phyloP scores from a whole-genome alignment of 129 eudicot genomes.

The Pulicaria dysenterica region DNA sequence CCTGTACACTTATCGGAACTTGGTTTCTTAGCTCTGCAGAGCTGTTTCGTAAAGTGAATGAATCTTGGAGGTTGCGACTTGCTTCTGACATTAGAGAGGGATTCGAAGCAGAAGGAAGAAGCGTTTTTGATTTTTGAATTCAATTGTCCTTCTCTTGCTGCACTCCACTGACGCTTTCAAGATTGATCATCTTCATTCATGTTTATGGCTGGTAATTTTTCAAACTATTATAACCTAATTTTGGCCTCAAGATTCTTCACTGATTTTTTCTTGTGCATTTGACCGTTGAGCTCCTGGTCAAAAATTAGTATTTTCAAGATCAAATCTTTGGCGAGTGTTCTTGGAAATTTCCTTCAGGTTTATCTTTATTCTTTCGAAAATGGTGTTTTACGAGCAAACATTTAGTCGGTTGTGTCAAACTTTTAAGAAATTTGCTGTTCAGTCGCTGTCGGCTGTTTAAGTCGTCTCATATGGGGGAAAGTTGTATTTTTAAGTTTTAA shows the following conservation, averaged over 20 bases:
- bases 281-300: conserved; percentile 13
- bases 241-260: conserved; percentile 13
- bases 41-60: conserved; percentile 33
- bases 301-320: conserved; percentile 18
- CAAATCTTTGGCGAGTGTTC: conserved; percentile 23
- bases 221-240: neutral
- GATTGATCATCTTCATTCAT: conserved; percentile 21
- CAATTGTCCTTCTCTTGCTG: conserved; percentile 28
- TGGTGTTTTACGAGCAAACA: conserved; percentile 13
- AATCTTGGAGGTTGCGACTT: conserved; percentile 42
- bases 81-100: conserved; percentile 53
- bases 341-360: conserved; percentile 4
- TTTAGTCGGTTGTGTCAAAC: conserved; percentile 10
- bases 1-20: neutral
- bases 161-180: conserved; percentile 38
- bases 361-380: neutral
- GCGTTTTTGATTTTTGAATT: conserved; percentile 53
- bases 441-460: neutral
- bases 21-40: neutral
- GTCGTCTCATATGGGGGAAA: neutral
- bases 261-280: conserved; percentile 10
- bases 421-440: neutral
- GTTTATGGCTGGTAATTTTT: conserved; percentile 17
- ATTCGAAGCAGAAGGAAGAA: conserved; percentile 36
- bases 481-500: neutral